Conservation (phyloP, 371 early-diverging fungal species). For the Parasitella parasitica region DNA sequence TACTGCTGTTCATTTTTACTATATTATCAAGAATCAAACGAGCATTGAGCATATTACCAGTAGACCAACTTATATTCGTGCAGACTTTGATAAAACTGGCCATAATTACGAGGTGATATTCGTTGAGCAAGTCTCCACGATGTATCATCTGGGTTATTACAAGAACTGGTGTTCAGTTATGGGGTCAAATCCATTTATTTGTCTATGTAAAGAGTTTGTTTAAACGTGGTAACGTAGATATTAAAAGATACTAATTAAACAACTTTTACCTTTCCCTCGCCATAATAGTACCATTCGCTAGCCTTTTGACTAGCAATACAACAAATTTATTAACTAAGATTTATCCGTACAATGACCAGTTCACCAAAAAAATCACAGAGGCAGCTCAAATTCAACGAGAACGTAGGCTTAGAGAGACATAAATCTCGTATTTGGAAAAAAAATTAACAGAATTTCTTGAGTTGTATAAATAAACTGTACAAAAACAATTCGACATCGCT, state of each 20-base stretch:
- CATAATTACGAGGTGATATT: slow-evolving; percentile 26
- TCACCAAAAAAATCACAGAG: background rate
- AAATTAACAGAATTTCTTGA: too few species aligned
- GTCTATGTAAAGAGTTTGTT: slow-evolving; percentile 16
- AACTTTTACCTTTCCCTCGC: too few species aligned
- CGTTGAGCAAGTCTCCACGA: background rate
- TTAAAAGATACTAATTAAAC: background rate
- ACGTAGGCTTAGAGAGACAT: background rate
- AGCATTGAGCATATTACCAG: slow-evolving; percentile 44
- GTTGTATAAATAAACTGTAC: too few species aligned
- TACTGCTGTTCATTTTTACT: slow-evolving; percentile 32
- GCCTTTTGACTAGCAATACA: background rate
- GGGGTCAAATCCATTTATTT: slow-evolving; percentile 15
- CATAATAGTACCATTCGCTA: background rate
- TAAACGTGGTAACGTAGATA: too few species aligned
- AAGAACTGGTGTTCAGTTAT: slow-evolving; percentile 23
- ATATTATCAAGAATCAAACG: slow-evolving; percentile 38
- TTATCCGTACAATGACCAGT: background rate
- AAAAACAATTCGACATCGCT: too few species aligned
- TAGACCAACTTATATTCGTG: slow-evolving; percentile 23
- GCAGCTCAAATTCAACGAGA: background rate
- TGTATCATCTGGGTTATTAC: slow-evolving; percentile 5
- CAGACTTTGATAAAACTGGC: slow-evolving; percentile 23
- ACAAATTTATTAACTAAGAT: background rate
- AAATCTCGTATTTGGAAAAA: too few species aligned